Percentiles rank a stretch among this genome's conserved stretches.
Evolutionary conservation across 352 stramenopile genomes (phyloP).

Genomic region (Lagenidium sp.): DNA sequence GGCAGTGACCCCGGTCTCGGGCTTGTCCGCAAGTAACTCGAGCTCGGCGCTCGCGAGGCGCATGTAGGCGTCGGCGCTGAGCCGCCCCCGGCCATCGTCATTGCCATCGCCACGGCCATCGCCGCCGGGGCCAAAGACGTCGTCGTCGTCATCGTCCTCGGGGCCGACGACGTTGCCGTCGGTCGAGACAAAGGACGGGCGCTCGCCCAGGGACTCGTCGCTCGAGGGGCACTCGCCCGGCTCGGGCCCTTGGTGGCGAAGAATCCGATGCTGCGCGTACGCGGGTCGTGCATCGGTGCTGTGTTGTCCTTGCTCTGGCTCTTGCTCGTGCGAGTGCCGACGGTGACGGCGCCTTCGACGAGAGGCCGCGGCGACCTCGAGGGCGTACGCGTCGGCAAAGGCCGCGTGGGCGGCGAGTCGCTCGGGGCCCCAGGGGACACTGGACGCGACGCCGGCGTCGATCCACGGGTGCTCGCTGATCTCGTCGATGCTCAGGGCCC

Average conservation of each 20-base stretch:
- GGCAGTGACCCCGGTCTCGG: background rate
- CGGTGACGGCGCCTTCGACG: conserved; percentile 6
- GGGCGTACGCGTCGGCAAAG: conserved; percentile 36
- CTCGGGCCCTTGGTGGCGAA: background rate
- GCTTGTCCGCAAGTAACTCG: conserved; percentile 9
- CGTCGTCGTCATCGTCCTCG: conserved; percentile 17
- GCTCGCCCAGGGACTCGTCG: conserved; percentile 16
- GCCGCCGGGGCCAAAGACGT: background rate
- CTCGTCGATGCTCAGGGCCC: conserved; percentile 48
- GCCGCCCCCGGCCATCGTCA: conserved; percentile 16
- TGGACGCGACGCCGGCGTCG: conserved; percentile 28
- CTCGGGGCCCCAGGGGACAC: conserved; percentile 31
- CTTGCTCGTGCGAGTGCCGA: background rate
- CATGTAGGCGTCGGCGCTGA: conserved; percentile 73
- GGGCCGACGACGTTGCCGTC: conserved; percentile 22
- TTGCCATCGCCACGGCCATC: background rate
- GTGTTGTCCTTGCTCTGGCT: background rate
- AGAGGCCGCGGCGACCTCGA: conserved; percentile 27
- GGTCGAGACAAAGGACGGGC: conserved; percentile 69
- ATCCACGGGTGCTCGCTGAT: conserved; percentile 63
- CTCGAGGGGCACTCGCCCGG: conserved; percentile 2
- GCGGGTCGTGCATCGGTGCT: too few relatives aligned
- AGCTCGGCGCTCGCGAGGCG: conserved; percentile 55
- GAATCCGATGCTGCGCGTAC: too few relatives aligned
- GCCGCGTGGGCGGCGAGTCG: conserved; percentile 24